Base-by-base conservation (phyloP, 2,329 filamentous ascomycete species). In the Simplicillium sp. region DNA sequence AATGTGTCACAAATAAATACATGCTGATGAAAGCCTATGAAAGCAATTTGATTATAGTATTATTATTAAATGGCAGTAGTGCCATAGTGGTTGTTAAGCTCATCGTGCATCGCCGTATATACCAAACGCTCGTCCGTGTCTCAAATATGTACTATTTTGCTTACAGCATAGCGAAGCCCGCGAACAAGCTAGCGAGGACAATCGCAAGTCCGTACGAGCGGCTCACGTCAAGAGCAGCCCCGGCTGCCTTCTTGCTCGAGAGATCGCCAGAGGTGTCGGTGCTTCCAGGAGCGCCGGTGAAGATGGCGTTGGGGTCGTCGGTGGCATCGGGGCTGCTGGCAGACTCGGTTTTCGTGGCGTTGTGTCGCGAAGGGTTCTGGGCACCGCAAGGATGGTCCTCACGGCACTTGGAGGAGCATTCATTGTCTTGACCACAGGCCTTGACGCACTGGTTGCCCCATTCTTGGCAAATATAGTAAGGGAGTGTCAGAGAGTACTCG, bases 401-500 rank as follows among this genome's bases (percentile, higher is more conserved):
- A 41, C 73, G 70, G 66, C 84, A 89, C 41, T 61, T 51, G 44
- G 64, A 61, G n/a, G 71, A 59, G 57, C 84, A 88, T 50, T 70
- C 70, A 60, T 81, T 67, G 47, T 62, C 57, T 38, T 54, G 44
- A 29, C 61, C 65, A 61, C 84, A 88, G 43, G 46, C 60, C 2
- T 49, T 54, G 11, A 83, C 78, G 58, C 83, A 87, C 61, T 87
- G 75, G 57, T 67, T 77, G 51, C 77, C 81, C 71, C 74, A 87
- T 62, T 83, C 71, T 36, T 71, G 71, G 73, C 85, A 92, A 52
- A 80, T 71, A 65, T 80, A 86, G 72, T 78, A 90, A 29, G 86
- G 85, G 18, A 92, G 68, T 2, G 85, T 89, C 51, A 87, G 71
- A 15, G 80, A 82, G 72, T 83, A 92, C 62, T 89, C 73, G 54